Base-by-base conservation (phyloP, 1,284 basidiomycete species). In the Ceratobasidium sp. region DNA sequence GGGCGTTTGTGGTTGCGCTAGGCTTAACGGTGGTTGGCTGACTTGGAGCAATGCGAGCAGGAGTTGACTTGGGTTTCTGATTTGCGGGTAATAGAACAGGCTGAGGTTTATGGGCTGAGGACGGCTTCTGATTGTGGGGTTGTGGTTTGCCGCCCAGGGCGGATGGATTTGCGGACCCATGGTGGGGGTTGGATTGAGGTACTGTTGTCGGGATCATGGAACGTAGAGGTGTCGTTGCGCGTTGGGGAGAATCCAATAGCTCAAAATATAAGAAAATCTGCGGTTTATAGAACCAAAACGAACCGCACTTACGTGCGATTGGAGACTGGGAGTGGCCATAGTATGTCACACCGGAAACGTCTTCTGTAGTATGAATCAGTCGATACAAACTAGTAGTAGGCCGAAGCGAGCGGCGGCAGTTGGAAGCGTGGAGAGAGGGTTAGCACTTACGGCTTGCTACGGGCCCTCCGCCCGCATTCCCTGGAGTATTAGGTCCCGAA, bases 1-100 rank as follows among this genome's bases (percentile, higher is more conserved):
- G 71, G 14, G 46, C 59, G 64, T 65, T 75, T 35, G 71, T 75
- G 14, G 71, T 75, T 59, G 71, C 71, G n/a, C 71, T 75, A 27
- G 71, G 71, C 23, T 75, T 64, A 5, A 75, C 50, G n/a, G 71
- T 75, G 12, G 71, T 65, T 14, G 71, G 71, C 14, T 50, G 59
- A 44, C 50, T 75, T 3, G 71, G 44, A 16, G 71, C 44, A 30
- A 54, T 60, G 20, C 71, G 60, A 20, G 71, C 18, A n/a, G 62
- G 50, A 20, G 48, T 38, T 65, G 48, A 27, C 48, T 75, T 75
- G 38, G 71, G 44, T 60, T 75, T 75, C 27, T 75, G 71, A 23
- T 27, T 75, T 5, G 62, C 33, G 44, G 71, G 46, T 23, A 50
- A 35, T 38, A 33, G 52, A 35, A 23, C 44, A 27, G 59, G 3